phyloP scores from a whole-genome alignment of 441 rosid genomes.

The Raphanus hybrid region DNA sequence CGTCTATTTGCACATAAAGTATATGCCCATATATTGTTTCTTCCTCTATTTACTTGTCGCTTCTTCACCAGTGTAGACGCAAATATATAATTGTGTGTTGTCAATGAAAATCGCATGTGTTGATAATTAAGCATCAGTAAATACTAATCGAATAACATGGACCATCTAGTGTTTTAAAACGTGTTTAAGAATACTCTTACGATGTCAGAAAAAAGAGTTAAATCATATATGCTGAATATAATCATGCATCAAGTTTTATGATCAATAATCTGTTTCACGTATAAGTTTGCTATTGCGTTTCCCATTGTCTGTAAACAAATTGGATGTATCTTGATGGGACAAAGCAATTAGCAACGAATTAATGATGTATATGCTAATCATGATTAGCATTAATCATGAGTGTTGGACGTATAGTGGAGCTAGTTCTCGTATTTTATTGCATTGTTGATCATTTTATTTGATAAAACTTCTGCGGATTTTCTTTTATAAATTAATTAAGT shows the following conservation, averaged over 20 bases:
- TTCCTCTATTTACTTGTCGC: slow-evolving; percentile 14
- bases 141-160: slow-evolving; percentile 10
- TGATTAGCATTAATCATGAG: slow-evolving; percentile 38
- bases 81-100: slow-evolving; percentile 33
- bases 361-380: slow-evolving; percentile 36
- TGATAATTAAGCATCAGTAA: slow-evolving; percentile 17
- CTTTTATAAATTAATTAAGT: slow-evolving; percentile 1
- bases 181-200: slow-evolving; percentile 36
- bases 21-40: not conserved
- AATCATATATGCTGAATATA: slow-evolving; percentile 2
- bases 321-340: slow-evolving; percentile 28
- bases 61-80: slow-evolving; percentile 18
- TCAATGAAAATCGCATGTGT: slow-evolving; percentile 26
- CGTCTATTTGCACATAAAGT: not conserved
- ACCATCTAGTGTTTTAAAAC: slow-evolving; percentile 28
- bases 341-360: slow-evolving; percentile 30
- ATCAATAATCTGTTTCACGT: slow-evolving; percentile 10
- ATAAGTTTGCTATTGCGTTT: slow-evolving; percentile 26
- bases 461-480: slow-evolving; percentile 10
- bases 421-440: slow-evolving; percentile 15
- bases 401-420: slow-evolving; percentile 37
- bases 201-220: slow-evolving; percentile 1
- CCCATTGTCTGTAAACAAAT: slow-evolving; percentile 36
- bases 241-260: slow-evolving; percentile 14
- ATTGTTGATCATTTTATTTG: slow-evolving; percentile 20